Base-by-base conservation (phyloP, 495 filamentous ascomycete species). In the Xylaria nigripes region DNA sequence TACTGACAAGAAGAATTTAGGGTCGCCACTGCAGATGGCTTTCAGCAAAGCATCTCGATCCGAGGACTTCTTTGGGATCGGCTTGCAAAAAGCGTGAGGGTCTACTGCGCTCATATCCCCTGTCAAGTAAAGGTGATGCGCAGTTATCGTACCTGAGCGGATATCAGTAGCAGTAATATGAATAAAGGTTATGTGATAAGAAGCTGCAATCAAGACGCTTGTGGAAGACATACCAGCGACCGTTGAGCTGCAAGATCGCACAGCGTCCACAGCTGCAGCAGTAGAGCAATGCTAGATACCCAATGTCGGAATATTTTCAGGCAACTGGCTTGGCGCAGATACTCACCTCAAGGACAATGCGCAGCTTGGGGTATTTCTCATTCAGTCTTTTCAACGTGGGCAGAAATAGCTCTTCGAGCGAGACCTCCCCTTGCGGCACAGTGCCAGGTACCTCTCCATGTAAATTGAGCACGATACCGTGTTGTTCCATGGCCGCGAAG, bases 61-160 rank as follows among this genome's bases (percentile, higher is more conserved):
- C 16, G 76, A 76, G 3, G 88, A 84, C 13, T 69, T 69, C 63
- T 90, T 90, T 50, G 87, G 84, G 32, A 87, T 81, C 12, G 86
- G 89, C 70, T 95, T 95, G 78, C 90, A 95, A 76, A 89, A 94
- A 62, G 80, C 82, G 74, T 88, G 86, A 34, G 86, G 79, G 15
- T 94, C 86, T 51, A 81, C 82, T 0, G 79, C 80, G 74, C 82
- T 86, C 56, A 87, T 81, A 56, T 95, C 87, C 15, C 86, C 82
- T 27, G 85, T 86, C 23, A 95, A 74, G 55, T 77, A 88, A 12
- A 95, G 70, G 59, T 94, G 90, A 64, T 95, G 90, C 19, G 89
- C 88, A 1, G 72, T 75, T 27, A 67, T 64, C 9, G 64, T 67
- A 18, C 64, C 63, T 65, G 47, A 32, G 34, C 6, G 47, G 16